These are phyloP conservation scores for Vitis hybrid DNA, from an alignment of 177 flowering plant species.

Conservation along the genomic window DNA sequence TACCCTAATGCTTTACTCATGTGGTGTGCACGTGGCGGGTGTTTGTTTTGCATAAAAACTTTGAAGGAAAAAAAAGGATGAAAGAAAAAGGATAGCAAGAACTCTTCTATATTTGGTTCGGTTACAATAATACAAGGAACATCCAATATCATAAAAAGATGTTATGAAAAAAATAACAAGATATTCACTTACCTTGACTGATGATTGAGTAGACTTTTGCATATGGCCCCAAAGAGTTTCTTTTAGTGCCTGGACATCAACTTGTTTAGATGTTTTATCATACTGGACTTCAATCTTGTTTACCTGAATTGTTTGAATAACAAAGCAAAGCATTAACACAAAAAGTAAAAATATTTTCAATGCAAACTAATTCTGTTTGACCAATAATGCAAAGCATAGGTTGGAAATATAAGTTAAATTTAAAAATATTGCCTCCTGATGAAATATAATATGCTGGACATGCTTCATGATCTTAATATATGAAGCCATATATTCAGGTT, in stretches of 20 bases:
- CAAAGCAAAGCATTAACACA: conserved; percentile 13
- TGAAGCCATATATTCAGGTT: background rate
- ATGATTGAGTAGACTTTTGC: conserved; percentile 35
- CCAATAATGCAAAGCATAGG: too few relatives aligned
- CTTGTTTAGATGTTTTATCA: conserved; percentile 93
- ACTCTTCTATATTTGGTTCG: background rate
- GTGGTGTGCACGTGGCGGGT: too few relatives aligned
- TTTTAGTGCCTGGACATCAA: conserved; percentile 90
- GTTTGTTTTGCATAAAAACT: too few relatives aligned
- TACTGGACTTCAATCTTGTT: conserved; percentile 86
- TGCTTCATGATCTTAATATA: background rate
- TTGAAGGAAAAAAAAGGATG: background rate
- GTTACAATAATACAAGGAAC: background rate
- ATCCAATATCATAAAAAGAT: conserved; percentile 1
- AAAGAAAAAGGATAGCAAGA: background rate
- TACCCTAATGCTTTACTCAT: background rate
- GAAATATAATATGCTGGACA: background rate
- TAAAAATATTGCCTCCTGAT: background rate
- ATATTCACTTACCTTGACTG: conserved; percentile 38
- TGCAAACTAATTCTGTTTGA: background rate
- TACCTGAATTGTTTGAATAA: conserved; percentile 46
- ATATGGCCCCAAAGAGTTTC: conserved; percentile 82
- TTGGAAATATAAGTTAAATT: background rate
- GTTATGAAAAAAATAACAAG: background rate
- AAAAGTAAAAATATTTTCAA: background rate